These are phyloP conservation scores for Cetraspora pellucida DNA, from an alignment of 192 early-diverging fungal species.

Conservation along the genomic window DNA sequence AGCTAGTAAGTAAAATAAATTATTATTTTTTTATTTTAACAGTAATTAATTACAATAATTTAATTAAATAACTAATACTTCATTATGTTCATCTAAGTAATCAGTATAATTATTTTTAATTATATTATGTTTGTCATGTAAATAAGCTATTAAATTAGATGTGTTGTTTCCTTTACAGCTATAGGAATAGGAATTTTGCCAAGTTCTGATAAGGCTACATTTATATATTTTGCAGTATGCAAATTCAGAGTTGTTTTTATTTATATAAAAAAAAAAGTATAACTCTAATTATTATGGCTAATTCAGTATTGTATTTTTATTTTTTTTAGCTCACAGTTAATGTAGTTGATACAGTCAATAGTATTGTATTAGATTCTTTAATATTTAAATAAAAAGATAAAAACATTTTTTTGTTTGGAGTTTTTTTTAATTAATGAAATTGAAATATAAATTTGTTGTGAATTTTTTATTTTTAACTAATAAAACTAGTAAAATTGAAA, in stretches of 20 bases:
- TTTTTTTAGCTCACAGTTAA: background rate
- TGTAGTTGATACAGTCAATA: too few relatives aligned
- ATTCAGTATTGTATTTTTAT: background rate
- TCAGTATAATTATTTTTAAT: conserved; percentile 6
- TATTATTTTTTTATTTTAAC: background rate
- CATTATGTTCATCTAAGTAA: conserved; percentile 8
- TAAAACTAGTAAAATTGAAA: too few relatives aligned
- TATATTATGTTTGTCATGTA: conserved; percentile 12
- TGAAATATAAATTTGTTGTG: too few relatives aligned
- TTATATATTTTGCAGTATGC: conserved; percentile 18
- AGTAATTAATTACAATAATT: background rate
- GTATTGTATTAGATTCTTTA: too few relatives aligned
- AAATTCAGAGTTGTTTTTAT: background rate
- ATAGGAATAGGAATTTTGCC: conserved; percentile 7
- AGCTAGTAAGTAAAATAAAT: conserved; percentile 1
- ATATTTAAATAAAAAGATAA: too few relatives aligned
- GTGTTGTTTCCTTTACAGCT: conserved; percentile 13
- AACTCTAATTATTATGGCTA: background rate
- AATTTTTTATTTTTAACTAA: too few relatives aligned
- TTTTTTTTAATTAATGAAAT: too few relatives aligned
- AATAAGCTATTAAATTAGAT: conserved; percentile 7
- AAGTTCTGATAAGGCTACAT: background rate
- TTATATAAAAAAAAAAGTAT: conserved; percentile 4
- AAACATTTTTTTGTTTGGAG: too few relatives aligned
- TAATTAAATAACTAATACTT: background rate